These are phyloP conservation scores for Ogataea allantospora DNA, from an alignment of 805 yeast genomes.

Conservation along the genomic window DNA sequence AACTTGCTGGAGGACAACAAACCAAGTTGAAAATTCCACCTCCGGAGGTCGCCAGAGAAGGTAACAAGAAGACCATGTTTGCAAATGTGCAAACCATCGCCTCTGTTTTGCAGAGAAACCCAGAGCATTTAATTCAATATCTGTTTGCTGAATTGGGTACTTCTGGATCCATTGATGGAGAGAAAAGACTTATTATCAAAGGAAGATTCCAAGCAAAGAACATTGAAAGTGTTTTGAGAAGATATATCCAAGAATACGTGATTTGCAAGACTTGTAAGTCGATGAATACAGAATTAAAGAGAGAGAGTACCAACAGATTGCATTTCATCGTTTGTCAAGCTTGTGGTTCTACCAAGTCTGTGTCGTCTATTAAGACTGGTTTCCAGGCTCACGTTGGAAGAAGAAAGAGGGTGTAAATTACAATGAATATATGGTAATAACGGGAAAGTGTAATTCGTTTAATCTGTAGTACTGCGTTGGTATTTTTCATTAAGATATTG, in stretches of 20 bases:
- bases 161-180: constrained; percentile 98
- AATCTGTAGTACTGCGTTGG: background rate
- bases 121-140: constrained; percentile 95
- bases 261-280: constrained; percentile 99
- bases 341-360: constrained; percentile 97
- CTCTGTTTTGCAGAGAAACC: constrained; percentile 90
- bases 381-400: constrained; percentile 97
- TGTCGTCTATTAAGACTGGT: constrained; percentile 97
- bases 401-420: constrained; percentile 59
- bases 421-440: constrained; percentile 10
- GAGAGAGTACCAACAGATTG: constrained; percentile 94
- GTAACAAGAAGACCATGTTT: constrained; percentile 92
- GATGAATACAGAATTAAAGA: constrained; percentile 91
- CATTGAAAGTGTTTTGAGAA: constrained; percentile 92
- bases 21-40: constrained; percentile 97
- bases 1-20: constrained; percentile 93
- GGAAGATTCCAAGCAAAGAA: constrained; percentile 98
- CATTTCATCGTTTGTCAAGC: constrained; percentile 97
- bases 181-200: constrained; percentile 92
- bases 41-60: constrained; percentile 95
- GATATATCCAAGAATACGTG: constrained; percentile 95
- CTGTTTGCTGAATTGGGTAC: constrained; percentile 99
- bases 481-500: constrained; percentile 16
- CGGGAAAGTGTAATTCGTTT: background rate
- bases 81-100: constrained; percentile 95